Evolutionary conservation across 2,329 filamentous ascomycete genomes (phyloP).

Genomic region (Penicillium rolfsii): DNA sequence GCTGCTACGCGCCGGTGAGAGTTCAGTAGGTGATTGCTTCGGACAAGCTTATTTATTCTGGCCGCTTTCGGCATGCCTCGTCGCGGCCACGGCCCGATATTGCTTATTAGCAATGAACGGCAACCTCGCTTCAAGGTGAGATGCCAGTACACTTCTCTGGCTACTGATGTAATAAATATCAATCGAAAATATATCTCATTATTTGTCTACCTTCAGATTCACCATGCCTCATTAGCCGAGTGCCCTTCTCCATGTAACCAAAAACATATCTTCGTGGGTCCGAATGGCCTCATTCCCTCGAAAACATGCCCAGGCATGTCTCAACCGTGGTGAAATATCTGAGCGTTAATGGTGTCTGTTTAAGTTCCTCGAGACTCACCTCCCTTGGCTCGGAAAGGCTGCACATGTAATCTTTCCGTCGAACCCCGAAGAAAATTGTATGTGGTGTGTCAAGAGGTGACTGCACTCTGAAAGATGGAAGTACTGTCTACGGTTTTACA

Average conservation of each 20-base stretch:
- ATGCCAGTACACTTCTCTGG: not conserved
- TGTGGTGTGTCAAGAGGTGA: constrained; percentile 24
- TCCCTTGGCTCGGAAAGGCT: constrained; percentile 48
- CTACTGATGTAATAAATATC: not conserved
- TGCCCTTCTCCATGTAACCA: constrained; percentile 3
- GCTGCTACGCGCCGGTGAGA: not conserved
- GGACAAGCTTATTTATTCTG: constrained; percentile 4
- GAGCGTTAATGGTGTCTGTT: constrained; percentile 49
- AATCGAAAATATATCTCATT: not conserved
- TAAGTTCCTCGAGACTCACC: constrained; percentile 44
- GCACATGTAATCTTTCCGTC: constrained; percentile 36
- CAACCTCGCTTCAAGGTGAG: no score
- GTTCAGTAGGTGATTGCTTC: not conserved
- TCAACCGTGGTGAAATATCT: constrained; percentile 46
- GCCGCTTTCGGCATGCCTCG: constrained; percentile 9
- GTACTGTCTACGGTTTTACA: not conserved
- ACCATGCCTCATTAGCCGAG: not conserved
- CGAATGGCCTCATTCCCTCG: constrained; percentile 1
- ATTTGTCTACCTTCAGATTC: not conserved
- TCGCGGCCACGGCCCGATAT: not conserved
- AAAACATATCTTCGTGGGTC: constrained; percentile 17
- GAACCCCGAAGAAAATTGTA: constrained; percentile 41
- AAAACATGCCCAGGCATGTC: constrained; percentile 39
- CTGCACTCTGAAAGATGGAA: not conserved
- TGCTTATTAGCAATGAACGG: not conserved